Evolutionary conservation across 2,329 filamentous ascomycete genomes (phyloP).

Genomic region (Penicillium sp.): DNA sequence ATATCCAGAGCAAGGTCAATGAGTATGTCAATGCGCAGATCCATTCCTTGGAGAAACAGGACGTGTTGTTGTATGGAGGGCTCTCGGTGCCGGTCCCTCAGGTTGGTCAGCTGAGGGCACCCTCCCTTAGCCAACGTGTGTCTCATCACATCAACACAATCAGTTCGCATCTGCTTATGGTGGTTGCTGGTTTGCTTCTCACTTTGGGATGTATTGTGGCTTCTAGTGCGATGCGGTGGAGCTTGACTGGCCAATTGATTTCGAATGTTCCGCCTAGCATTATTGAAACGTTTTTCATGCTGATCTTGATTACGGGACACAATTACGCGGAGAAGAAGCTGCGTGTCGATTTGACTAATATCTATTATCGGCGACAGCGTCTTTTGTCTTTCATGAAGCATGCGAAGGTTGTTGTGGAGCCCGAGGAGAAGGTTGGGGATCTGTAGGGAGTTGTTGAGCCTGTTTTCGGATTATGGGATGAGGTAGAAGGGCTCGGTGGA

Average conservation of each 20-base stretch:
- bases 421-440: neutral
- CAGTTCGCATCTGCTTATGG: conserved; percentile 35
- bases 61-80: conserved; percentile 11
- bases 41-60: conserved; percentile 13
- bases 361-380: conserved; percentile 25
- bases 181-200: conserved; percentile 28
- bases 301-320: conserved; percentile 39
- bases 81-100: conserved; percentile 5
- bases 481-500: too few species aligned
- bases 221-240: conserved; percentile 38
- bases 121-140: conserved; percentile 24
- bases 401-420: neutral
- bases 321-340: conserved; percentile 31
- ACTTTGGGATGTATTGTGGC: conserved; percentile 34
- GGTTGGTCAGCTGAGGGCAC: conserved; percentile 1
- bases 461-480: neutral
- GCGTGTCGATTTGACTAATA: conserved; percentile 25
- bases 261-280: conserved; percentile 43
- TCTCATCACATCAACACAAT: conserved; percentile 28
- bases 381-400: conserved; percentile 16
- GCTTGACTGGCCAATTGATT: conserved; percentile 37
- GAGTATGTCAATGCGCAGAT: conserved; percentile 24
- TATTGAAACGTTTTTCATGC: conserved; percentile 41
- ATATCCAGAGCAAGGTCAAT: conserved; percentile 41
- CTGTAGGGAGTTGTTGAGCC: neutral